Percentiles rank a stretch among this genome's conserved stretches.
phyloP scores from a whole-genome alignment of 371 early-diverging fungal genomes.

The Apophysomyces sp. region DNA sequence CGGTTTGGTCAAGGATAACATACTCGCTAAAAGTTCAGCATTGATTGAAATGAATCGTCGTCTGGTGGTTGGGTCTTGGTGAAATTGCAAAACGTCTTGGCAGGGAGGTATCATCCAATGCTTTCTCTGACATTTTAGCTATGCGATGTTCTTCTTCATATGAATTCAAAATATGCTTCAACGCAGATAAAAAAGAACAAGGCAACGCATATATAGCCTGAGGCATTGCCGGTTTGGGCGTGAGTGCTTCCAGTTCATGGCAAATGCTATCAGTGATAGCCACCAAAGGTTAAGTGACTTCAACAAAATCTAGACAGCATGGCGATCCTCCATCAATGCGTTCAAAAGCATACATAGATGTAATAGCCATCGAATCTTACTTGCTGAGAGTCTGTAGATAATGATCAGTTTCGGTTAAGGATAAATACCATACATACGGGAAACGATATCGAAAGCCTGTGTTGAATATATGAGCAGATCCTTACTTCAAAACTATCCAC shows the following conservation, averaged over 20 bases:
- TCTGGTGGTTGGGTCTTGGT: neutral
- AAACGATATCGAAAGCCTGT: conserved; percentile 1
- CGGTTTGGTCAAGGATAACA: neutral
- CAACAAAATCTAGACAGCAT: neutral
- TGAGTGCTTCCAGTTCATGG: neutral
- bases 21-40: neutral
- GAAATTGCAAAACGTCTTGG: neutral
- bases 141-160: neutral
- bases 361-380: neutral
- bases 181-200: neutral
- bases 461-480: neutral
- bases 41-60: neutral
- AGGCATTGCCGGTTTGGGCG: too few species aligned
- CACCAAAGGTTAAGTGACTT: neutral
- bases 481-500: conserved; percentile 2
- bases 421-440: neutral
- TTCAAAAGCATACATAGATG: neutral
- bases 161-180: neutral
- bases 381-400: neutral
- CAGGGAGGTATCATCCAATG: neutral
- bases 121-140: too few species aligned
- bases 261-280: conserved; percentile 2
- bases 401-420: neutral
- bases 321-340: neutral
- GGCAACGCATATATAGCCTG: neutral